These are phyloP conservation scores for Rutstroemia sp. DNA, from an alignment of 2,329 filamentous ascomycete species.

Conservation along the genomic window DNA sequence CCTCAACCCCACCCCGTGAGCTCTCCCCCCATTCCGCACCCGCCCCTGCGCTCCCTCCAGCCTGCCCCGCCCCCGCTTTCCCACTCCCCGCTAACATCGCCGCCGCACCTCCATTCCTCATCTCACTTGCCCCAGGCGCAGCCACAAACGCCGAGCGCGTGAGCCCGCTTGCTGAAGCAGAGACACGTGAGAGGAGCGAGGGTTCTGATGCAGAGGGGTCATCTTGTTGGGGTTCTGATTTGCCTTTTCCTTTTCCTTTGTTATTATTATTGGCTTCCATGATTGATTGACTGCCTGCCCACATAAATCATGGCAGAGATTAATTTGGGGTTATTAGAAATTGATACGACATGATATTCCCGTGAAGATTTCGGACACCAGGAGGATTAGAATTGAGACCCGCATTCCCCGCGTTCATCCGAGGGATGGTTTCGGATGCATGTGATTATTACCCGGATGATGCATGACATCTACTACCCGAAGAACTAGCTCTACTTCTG, in stretches of 20 bases:
- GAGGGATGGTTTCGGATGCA: not conserved
- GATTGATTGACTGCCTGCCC: not conserved
- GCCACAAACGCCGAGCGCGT: conserved; percentile 28
- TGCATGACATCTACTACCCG: no score
- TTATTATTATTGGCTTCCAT: conserved; percentile 6
- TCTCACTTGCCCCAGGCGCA: not conserved
- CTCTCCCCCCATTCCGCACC: not conserved
- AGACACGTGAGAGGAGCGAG: conserved; percentile 23
- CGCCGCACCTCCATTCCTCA: not conserved
- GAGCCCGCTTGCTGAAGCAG: conserved; percentile 31
- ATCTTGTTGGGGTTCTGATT: conserved; percentile 11
- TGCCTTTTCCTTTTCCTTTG: conserved; percentile 22
- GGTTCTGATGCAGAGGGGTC: conserved; percentile 3
- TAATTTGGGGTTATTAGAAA: not conserved
- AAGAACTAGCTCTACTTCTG: no score
- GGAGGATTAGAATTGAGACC: no score
- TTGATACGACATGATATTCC: no score
- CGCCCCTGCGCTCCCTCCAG: not conserved
- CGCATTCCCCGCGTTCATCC: not conserved
- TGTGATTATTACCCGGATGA: not conserved
- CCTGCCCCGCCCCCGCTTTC: not conserved
- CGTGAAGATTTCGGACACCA: no score
- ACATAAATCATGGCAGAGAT: not conserved
- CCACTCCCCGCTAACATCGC: not conserved
- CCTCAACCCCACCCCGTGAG: not conserved